Percentiles rank a stretch among this genome's conserved stretches.
These are phyloP conservation scores for Carex sylvatica DNA, from an alignment of 202 grass and related monocot genomes.

Conservation along the genomic window DNA sequence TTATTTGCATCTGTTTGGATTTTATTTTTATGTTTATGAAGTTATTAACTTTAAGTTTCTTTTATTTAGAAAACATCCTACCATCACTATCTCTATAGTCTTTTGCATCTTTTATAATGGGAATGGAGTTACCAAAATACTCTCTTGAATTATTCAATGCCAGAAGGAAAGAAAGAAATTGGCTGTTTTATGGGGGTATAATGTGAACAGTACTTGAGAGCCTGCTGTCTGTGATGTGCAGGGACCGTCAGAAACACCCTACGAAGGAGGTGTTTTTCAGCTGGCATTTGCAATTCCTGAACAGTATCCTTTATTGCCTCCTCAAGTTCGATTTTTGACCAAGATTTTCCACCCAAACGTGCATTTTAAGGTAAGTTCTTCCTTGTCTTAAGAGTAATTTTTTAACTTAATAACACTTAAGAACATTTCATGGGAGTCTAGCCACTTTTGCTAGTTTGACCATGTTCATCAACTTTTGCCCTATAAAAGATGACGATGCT, in stretches of 20 bases:
- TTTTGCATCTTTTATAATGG: background rate
- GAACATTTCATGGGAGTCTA: background rate
- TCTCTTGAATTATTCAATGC: background rate
- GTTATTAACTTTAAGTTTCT: background rate
- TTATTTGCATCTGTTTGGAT: background rate
- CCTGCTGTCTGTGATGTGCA: constrained; percentile 28
- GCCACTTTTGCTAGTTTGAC: background rate
- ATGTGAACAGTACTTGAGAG: background rate
- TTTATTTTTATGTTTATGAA: background rate
- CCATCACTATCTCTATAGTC: background rate
- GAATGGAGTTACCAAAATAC: background rate
- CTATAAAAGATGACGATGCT: background rate
- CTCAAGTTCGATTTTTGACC: constrained; percentile 96
- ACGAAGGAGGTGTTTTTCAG: constrained; percentile 85
- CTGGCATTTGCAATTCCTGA: constrained; percentile 89
- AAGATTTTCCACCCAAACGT: constrained; percentile 99
- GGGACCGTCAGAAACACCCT: constrained; percentile 95
- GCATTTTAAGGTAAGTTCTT: constrained; percentile 84
- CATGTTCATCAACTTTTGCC: background rate
- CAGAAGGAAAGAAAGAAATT: background rate
- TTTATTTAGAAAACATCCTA: background rate
- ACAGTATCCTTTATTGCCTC: constrained; percentile 93
- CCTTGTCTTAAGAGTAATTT: background rate
- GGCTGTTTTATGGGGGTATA: background rate
- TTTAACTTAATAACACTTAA: background rate